phyloP scores from a whole-genome alignment of 2,329 filamentous ascomycete genomes.

The Cryphonectria carpinicola region DNA sequence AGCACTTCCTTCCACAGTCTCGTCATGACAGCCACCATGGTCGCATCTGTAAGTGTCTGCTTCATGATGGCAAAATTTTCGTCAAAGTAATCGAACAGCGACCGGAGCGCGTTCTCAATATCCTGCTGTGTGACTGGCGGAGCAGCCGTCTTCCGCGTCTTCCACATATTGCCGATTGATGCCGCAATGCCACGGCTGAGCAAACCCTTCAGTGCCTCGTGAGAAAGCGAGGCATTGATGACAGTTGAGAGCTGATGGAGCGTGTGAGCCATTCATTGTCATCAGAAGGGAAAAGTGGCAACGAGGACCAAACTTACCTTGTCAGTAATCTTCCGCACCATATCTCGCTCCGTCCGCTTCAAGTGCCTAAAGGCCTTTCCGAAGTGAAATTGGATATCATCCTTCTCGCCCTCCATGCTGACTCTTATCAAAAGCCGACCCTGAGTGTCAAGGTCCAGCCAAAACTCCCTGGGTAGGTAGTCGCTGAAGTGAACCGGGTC shows the following conservation, averaged over 20 bases:
- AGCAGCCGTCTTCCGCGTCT: conserved; percentile 59
- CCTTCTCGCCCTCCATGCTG: conserved; percentile 97
- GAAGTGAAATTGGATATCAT: conserved; percentile 98
- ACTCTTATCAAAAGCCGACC: conserved; percentile 86
- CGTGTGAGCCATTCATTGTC: conserved; percentile 10
- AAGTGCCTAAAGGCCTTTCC: conserved; percentile 94
- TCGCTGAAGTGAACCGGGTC: conserved; percentile 97
- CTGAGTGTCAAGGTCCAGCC: conserved; percentile 96
- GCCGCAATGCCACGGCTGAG: conserved; percentile 73
- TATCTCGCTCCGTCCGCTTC: conserved; percentile 94
- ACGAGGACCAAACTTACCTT: conserved; percentile 65
- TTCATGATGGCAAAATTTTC: conserved; percentile 99
- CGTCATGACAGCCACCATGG: conserved; percentile 99
- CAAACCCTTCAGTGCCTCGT: conserved; percentile 75
- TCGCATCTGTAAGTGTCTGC: conserved; percentile 87
- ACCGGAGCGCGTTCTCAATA: conserved; percentile 78
- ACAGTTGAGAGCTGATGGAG: conserved; percentile 76
- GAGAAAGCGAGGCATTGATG: conserved; percentile 86
- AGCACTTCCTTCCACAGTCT: conserved; percentile 97
- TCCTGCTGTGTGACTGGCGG: conserved; percentile 70
- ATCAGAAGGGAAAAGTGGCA: neutral
- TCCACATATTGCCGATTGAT: conserved; percentile 72
- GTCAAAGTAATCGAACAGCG: conserved; percentile 92
- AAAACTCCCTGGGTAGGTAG: conserved; percentile 94
- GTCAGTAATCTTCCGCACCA: conserved; percentile 97